phyloP scores from a whole-genome alignment of 2,329 filamentous ascomycete genomes.

The Fusarium setosum region DNA sequence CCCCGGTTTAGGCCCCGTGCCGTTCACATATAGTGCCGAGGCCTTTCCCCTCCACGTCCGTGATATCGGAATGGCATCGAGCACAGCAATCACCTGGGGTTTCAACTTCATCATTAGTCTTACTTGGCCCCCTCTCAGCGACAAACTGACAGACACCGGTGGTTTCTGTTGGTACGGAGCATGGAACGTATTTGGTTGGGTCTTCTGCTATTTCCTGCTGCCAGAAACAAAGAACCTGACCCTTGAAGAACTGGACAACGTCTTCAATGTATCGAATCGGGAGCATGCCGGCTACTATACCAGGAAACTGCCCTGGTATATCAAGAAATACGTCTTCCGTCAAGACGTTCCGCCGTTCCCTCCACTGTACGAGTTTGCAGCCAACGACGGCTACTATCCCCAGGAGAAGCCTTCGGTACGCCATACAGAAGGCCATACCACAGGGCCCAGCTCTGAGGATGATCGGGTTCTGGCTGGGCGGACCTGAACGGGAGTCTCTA shows the following conservation, averaged over 20 bases:
- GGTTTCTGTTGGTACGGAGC: slow-evolving; percentile 54
- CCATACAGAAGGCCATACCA: not conserved
- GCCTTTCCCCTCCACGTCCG: slow-evolving; percentile 68
- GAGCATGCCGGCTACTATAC: slow-evolving; percentile 47
- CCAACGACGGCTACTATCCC: slow-evolving; percentile 27
- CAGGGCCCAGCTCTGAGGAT: not conserved
- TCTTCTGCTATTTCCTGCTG: slow-evolving; percentile 48
- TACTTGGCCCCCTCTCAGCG: slow-evolving; percentile 44
- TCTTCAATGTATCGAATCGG: slow-evolving; percentile 47
- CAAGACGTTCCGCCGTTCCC: slow-evolving; percentile 46
- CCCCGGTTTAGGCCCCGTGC: slow-evolving; percentile 67
- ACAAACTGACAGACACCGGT: slow-evolving; percentile 44
- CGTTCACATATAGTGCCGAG: slow-evolving; percentile 70
- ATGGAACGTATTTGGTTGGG: slow-evolving; percentile 50
- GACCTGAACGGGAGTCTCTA: not conserved
- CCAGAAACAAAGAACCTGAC: slow-evolving; percentile 51
- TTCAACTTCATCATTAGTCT: slow-evolving; percentile 54
- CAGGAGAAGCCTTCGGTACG: slow-evolving; percentile 24
- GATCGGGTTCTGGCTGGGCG: not conserved
- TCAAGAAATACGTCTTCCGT: slow-evolving; percentile 44
- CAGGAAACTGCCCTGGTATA: slow-evolving; percentile 47
- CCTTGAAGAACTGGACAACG: slow-evolving; percentile 48
- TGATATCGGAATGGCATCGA: slow-evolving; percentile 64
- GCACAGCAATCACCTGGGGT: slow-evolving; percentile 54
- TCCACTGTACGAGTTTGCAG: slow-evolving; percentile 46